Base-by-base conservation (phyloP, 352 stramenopile genomes). In the Saprolegnia diclina region DNA sequence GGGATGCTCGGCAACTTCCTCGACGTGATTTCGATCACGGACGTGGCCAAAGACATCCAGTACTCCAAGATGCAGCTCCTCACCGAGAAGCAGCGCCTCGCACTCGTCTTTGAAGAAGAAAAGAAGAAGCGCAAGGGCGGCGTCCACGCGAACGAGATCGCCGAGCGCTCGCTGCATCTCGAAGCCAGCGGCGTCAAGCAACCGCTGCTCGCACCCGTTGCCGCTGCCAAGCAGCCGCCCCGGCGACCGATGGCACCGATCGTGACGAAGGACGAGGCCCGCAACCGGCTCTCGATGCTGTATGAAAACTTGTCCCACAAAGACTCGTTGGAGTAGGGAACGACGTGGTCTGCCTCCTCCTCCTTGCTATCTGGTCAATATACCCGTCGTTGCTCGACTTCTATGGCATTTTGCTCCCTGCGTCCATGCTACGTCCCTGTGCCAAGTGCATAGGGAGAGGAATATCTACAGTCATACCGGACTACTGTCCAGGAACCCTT, bases 41-140 rank as follows among this genome's bases (percentile, higher is more conserved):
- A 72, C 22, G 57, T 72, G 19, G 52, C 59, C 29, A 38, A 72
- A 61, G 65, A 72, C 29, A 67, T 72, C 65, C 68, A 66, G 59
- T 67, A 67, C 32, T 67, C 52, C 32, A n/a, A 72, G 24, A 21
- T 42, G 14, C 26, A 55, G 37, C 40, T 72, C 10, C 42, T 72
- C 19, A 72, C 65, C 1, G 59, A 57, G 21, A 72, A 72, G 65
- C 65, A 72, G 18, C 53, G 42, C 0, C 59, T 72, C n/a, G 65
- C 65, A 5, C 55, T 44, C 10, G 10, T 57, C 10, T 72, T 46
- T 48, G 63, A 69, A 35, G 45, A 69, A 11, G 42, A 22, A 5
- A 45, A 29, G 37, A 45, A 9, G 21, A 10, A 19, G 16, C 46
- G 52, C n/a, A 57, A 69, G 38, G 21, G 29, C 13, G 62, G 24